These are phyloP conservation scores for Berkeleyomyces rouxiae DNA, from an alignment of 2,329 filamentous ascomycete species.

Conservation along the genomic window DNA sequence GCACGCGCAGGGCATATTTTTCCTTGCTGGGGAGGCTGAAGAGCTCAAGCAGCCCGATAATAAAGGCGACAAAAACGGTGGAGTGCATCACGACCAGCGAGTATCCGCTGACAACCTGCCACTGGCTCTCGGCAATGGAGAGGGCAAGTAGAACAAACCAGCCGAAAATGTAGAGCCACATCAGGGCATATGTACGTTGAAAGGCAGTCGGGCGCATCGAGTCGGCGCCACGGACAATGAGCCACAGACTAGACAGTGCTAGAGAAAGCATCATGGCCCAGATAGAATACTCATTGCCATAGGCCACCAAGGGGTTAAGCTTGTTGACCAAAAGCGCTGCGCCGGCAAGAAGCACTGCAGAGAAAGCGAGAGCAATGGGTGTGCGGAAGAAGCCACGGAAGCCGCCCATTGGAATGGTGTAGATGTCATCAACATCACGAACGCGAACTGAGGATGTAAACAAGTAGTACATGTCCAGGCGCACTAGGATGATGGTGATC, in stretches of 20 bases:
- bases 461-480: constrained; percentile 71
- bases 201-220: constrained; percentile 72
- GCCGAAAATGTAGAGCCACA: constrained; percentile 67
- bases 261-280: constrained; percentile 76
- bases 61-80: constrained; percentile 53
- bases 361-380: constrained; percentile 54
- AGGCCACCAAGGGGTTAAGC: constrained; percentile 78
- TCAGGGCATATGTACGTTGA: constrained; percentile 60
- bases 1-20: constrained; percentile 46
- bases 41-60: constrained; percentile 64
- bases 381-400: constrained; percentile 74
- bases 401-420: constrained; percentile 51
- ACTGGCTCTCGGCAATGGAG: constrained; percentile 60
- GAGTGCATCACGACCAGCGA: constrained; percentile 66
- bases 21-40: constrained; percentile 58
- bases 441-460: constrained; percentile 48
- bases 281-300: constrained; percentile 59
- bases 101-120: constrained; percentile 60
- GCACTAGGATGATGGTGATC: constrained; percentile 51
- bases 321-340: constrained; percentile 62
- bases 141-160: constrained; percentile 58
- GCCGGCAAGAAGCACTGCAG: constrained; percentile 52
- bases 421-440: constrained; percentile 41
- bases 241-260: constrained; percentile 71
- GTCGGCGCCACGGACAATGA: constrained; percentile 61